Base-by-base conservation (phyloP, 2,329 filamentous ascomycete species). In the Claviceps arundinis region DNA sequence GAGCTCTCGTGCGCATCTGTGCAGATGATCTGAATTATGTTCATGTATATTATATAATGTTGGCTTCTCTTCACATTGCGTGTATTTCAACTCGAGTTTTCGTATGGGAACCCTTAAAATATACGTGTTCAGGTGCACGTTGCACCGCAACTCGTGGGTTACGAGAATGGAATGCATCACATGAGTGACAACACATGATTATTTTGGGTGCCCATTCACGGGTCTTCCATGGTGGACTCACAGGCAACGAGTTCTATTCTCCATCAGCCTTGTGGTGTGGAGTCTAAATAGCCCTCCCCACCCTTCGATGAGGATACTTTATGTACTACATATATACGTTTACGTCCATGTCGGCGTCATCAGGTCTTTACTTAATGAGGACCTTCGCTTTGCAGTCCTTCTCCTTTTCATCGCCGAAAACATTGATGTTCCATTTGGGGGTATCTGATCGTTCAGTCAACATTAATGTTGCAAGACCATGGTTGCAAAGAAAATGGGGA, bases 391-490 rank as follows among this genome's bases (percentile, higher is more conserved):
- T 62, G 53, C 76, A 73, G 7, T 59, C 52, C 66, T 73, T 69
- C 70, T 81, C 78, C 58, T 71, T 71, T 47, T 72, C 70, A 54
- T 80, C 76, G 53, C 66, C 64, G 57, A 78, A 81, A 61, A 80
- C 69, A 65, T 81, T 68, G 56, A 81, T 72, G 56, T 76, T 67
- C 78, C 78, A 81, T 56, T 70, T 69, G 41, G 75, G 75, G 56
- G 68, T 68, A 63, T 78, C 70, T 73, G 51, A 2, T 51, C 13
- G 26, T 19, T 16, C 13, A 5, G 40, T 50, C 17, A 50, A n/a
- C 9, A 43, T 34, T 2, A 19, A 4, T 17, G 50, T 61, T 49
- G 59, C 26, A 46, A 3, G 42, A 19, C 37, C 26, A 44, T 16
- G 7, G 24, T 34, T 14, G 7, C 16, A 37, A 47, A 1, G 30